phyloP scores from a whole-genome alignment of 2,329 filamentous ascomycete species.

The Dothideomycetes sp. region DNA sequence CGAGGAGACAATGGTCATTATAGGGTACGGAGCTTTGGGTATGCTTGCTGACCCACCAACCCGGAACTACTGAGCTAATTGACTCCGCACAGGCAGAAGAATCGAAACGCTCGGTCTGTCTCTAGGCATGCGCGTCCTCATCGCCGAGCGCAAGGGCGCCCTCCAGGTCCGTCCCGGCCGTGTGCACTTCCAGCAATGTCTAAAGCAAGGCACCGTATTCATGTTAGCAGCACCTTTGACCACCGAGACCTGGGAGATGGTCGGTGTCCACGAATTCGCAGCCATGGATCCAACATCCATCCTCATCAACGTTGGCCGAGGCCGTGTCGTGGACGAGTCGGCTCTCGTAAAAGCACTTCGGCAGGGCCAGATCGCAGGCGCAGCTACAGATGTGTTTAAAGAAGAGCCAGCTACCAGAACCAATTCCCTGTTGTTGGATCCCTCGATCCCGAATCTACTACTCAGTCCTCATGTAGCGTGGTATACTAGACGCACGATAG shows the following conservation, averaged over 20 bases:
- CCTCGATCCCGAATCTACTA: slow-evolving; percentile 40
- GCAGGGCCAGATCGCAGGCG: slow-evolving; percentile 38
- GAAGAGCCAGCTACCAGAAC: slow-evolving; percentile 38
- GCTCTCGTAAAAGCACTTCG: slow-evolving; percentile 38
- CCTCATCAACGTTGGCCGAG: slow-evolving; percentile 40
- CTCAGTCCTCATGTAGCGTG: slow-evolving; percentile 47
- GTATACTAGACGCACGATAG: slow-evolving; percentile 40
- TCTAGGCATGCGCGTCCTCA: slow-evolving; percentile 40
- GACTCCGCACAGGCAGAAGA: slow-evolving; percentile 20
- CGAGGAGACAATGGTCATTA: slow-evolving; percentile 42
- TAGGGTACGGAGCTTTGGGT: slow-evolving; percentile 42
- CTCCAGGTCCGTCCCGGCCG: slow-evolving; percentile 22
- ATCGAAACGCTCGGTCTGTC: slow-evolving; percentile 35
- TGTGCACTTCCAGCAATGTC: slow-evolving; percentile 29
- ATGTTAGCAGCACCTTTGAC: slow-evolving; percentile 25
- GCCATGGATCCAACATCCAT: slow-evolving; percentile 38
- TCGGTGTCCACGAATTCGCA: slow-evolving; percentile 30
- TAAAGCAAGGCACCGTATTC: slow-evolving; percentile 30
- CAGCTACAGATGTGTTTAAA: slow-evolving; percentile 44
- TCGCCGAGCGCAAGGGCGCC: slow-evolving; percentile 37
- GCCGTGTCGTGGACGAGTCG: slow-evolving; percentile 43
- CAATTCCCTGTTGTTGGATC: slow-evolving; percentile 36
- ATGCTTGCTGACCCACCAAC: too few relatives aligned
- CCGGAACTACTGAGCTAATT: too few relatives aligned
- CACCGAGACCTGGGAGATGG: slow-evolving; percentile 19